phyloP scores from a whole-genome alignment of 768 basidiomycete species.

The Harrya chromipes region DNA sequence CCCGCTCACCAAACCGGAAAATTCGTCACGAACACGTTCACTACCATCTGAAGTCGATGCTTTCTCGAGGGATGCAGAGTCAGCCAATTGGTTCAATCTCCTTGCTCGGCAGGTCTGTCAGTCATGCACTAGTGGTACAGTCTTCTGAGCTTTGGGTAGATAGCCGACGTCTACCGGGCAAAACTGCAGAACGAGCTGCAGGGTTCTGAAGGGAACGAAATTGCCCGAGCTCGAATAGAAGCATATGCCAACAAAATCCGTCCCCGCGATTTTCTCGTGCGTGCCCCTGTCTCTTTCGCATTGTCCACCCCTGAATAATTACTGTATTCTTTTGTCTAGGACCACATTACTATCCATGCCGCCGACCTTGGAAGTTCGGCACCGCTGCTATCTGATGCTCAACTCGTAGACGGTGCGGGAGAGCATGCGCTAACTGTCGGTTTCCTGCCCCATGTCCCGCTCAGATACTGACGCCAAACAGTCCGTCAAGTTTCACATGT shows the following conservation, averaged over 20 bases:
- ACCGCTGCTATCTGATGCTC: slow-evolving; percentile 73
- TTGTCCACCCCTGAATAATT: slow-evolving; percentile 1
- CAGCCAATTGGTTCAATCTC: slow-evolving; percentile 89
- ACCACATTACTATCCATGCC: slow-evolving; percentile 81
- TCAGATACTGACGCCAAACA: slow-evolving; percentile 33
- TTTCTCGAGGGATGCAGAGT: slow-evolving; percentile 47
- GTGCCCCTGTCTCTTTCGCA: slow-evolving; percentile 13
- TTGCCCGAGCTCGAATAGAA: slow-evolving; percentile 77
- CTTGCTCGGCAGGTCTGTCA: slow-evolving; percentile 72
- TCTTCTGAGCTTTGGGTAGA: slow-evolving; percentile 35
- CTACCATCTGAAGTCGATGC: slow-evolving; percentile 6
- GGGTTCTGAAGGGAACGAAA: slow-evolving; percentile 78
- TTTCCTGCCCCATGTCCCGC: neutral
- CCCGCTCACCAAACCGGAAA: slow-evolving; percentile 51
- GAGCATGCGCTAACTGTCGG: slow-evolving; percentile 31
- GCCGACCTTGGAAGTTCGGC: slow-evolving; percentile 80
- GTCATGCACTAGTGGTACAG: neutral
- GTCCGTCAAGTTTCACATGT: slow-evolving; percentile 81
- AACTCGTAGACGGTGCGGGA: slow-evolving; percentile 32
- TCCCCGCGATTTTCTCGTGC: slow-evolving; percentile 65
- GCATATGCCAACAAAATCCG: slow-evolving; percentile 76
- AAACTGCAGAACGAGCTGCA: slow-evolving; percentile 69
- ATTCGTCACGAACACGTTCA: slow-evolving; percentile 39
- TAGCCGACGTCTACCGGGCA: slow-evolving; percentile 69
- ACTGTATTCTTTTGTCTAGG: slow-evolving; percentile 43